These are phyloP conservation scores for Gymnopus androsaceus DNA, from an alignment of 1,284 basidiomycete species.

Conservation along the genomic window DNA sequence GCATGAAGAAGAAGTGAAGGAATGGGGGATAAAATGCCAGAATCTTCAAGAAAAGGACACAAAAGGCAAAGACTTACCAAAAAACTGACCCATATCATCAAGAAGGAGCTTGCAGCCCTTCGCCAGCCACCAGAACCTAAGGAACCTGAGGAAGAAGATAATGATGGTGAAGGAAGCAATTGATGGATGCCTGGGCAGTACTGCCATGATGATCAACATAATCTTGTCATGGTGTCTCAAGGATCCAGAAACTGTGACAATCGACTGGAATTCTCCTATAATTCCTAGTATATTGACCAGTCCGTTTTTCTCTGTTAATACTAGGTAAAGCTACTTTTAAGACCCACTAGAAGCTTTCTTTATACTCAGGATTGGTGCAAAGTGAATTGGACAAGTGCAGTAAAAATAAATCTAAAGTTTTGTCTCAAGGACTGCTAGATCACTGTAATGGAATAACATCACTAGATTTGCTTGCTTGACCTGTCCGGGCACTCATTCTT, in stretches of 20 bases:
- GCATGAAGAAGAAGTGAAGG: conserved; percentile 12
- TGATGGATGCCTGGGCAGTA: too few species aligned
- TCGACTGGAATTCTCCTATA: not conserved
- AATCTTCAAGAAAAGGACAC: not conserved
- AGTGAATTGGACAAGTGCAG: not conserved
- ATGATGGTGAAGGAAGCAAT: too few species aligned
- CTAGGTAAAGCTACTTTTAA: not conserved
- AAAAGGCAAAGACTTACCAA: conserved; percentile 2
- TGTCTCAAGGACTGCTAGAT: too few species aligned
- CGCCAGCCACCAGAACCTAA: too few species aligned
- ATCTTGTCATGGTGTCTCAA: not conserved
- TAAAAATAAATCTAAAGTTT: too few species aligned
- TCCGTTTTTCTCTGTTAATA: not conserved
- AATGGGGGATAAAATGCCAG: not conserved
- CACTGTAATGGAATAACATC: too few species aligned
- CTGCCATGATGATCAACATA: not conserved
- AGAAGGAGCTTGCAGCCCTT: not conserved
- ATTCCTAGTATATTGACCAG: not conserved
- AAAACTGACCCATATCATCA: not conserved
- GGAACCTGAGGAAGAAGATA: too few species aligned
- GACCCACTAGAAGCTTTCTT: not conserved
- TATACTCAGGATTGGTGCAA: not conserved
- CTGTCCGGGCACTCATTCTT: too few species aligned
- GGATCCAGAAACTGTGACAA: not conserved
- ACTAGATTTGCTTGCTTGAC: too few species aligned